These are phyloP conservation scores for Crithidia sp. DNA, from an alignment of 208 protist genomes.

Conservation along the genomic window DNA sequence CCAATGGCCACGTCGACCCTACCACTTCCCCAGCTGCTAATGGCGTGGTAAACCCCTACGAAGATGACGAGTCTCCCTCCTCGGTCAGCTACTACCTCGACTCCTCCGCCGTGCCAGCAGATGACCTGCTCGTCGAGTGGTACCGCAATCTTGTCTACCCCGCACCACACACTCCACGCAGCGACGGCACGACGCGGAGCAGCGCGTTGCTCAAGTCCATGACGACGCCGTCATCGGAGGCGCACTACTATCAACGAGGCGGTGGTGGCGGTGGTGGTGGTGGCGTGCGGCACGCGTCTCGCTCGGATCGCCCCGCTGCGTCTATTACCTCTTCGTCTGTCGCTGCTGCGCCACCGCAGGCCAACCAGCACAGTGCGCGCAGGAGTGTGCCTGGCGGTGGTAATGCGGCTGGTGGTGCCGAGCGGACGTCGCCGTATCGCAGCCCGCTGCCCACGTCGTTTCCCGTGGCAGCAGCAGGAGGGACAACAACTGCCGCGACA, in stretches of 20 bases:
- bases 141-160: conserved; percentile 48
- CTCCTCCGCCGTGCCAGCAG: conserved; percentile 38
- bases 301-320: neutral
- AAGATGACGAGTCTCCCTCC: conserved; percentile 26
- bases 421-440: too few species aligned
- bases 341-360: neutral
- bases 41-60: conserved; percentile 6
- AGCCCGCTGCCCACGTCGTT: too few species aligned
- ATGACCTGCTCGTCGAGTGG: conserved; percentile 46
- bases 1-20: neutral
- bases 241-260: neutral
- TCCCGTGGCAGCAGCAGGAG: too few species aligned
- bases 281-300: neutral
- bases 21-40: too few species aligned
- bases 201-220: conserved; percentile 1
- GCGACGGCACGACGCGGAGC: neutral
- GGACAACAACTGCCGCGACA: too few species aligned
- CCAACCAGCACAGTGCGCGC: neutral
- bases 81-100: conserved; percentile 41
- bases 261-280: neutral
- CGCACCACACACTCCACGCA: conserved; percentile 7
- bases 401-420: too few species aligned
- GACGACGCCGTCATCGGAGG: conserved; percentile 1
- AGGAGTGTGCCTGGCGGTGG: neutral
- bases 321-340: neutral